Base-by-base conservation (phyloP, 331 rosid genomes). In the Prunus yedoensis region DNA sequence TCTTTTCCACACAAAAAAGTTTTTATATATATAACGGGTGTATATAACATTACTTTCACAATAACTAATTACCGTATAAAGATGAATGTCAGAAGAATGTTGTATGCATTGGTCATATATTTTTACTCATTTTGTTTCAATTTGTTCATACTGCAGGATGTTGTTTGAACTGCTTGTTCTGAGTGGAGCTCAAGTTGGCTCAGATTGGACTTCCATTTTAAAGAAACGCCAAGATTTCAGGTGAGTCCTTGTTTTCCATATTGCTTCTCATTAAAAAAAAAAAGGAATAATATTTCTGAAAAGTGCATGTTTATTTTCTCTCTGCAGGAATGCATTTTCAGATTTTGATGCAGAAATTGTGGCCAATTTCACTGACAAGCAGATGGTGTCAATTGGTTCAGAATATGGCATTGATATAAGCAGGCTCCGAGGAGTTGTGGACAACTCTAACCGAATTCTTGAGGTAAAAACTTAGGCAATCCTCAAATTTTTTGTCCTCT, bases 121-220 rank as follows among this genome's bases (percentile, higher is more conserved):
- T 52, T 74, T 52, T 70, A 28, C 28, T 74, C 28, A 49, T 54
- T 30, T 25, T 64, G 14, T n/a, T 27, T 45, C 18, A 20, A 53
- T 60, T 10, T 30, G n/a, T 68, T 9, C 27, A 16, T 71, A 13
- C 45, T 8, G 52, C 86, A 90, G 99, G 86, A 87, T 90, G 87
- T 75, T 95, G 84, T 89, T 92, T 78, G 99, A 95, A 69, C 89
- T 95, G 74, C 87, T 95, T 63, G 88, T 90, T 72, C 67, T 94
- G 45, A 88, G 97, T 51, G 97, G 90, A 46, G 99, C 97, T 69
- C 99, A 95, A 81, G 99, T 95, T 82, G 99, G 97, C 78, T 95
- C 97, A 50, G 99, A 92, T 76, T 95, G 99, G 99, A 95, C 97
- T 74, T 85, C 97, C 74, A 95, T 91, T 69, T 80, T 95, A 80